Base-by-base conservation (phyloP, 768 basidiomycete species). In the Phylloporus rhodoxanthus region DNA sequence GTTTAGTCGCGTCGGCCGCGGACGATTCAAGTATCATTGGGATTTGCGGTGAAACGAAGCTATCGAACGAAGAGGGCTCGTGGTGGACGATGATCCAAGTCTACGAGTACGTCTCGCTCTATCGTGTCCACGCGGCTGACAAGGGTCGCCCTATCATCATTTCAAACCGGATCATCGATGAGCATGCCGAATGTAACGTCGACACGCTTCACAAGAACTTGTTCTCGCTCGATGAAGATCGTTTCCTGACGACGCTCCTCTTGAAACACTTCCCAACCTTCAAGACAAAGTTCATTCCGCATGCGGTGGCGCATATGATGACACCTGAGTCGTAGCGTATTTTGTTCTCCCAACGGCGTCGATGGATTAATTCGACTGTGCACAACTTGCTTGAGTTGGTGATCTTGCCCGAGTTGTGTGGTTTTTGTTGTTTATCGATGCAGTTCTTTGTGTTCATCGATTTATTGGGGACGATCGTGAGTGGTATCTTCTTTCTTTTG, bases 1-100 rank as follows among this genome's bases (percentile, higher is more conserved):
- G 93, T 2, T 73, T 99, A 43, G 89, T 98, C 29, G 90, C 95
- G 0, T 83, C 82, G 26, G 77, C 85, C 14, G 81, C 91, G 4
- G 92, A 96, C 56, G 93, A 96, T 57, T 85, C 85, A 2, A 78
- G 77, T 48, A 85, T 96, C 62, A 94, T 96, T 50, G 93, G 92
- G 26, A 87, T 96, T 45, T 96, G 93, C 53, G 93, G 93, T 21
- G 93, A 96, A 67, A 96, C 93, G 7, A 92, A 91, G 64, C 75
- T 97, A 15, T 77, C 82, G 56, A 97, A 95, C 66, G 91, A 94
- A 62, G 85, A 92, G 57, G 82, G 82, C 39, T 96, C 93, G 4
- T 93, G 94, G 85, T 98, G 95, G 84, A 98, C 95, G 13, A 96
- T 97, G 93, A 95, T 96, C 50, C 94, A 96, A 71, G 80, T 95